Conservation (phyloP, 805 yeast genomes). For the Metschnikowia gelsemii region DNA sequence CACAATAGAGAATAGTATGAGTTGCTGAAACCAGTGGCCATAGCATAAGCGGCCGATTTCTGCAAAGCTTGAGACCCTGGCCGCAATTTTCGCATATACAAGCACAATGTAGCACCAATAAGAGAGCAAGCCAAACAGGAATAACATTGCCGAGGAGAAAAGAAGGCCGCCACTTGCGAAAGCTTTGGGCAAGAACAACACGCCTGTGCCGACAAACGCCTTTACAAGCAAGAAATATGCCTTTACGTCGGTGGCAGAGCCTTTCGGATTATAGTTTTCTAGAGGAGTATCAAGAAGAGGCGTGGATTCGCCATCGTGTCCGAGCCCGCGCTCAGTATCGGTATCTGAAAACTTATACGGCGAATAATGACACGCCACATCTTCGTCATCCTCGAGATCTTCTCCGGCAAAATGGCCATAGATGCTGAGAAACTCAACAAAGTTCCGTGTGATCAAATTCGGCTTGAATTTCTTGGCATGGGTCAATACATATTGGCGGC, state of each 20-base stretch:
- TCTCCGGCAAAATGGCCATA: slow-evolving; percentile 91
- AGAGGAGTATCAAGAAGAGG: slow-evolving; percentile 27
- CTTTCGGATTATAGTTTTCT: slow-evolving; percentile 27
- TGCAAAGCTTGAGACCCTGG: slow-evolving; percentile 73
- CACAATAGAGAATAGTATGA: slow-evolving; percentile 63
- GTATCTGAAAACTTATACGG: slow-evolving; percentile 21
- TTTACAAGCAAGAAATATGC: slow-evolving; percentile 71
- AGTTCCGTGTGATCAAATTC: slow-evolving; percentile 63
- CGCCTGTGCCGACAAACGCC: slow-evolving; percentile 78
- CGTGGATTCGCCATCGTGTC: slow-evolving; percentile 39
- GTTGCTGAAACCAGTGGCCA: slow-evolving; percentile 62
- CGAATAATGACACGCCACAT: slow-evolving; percentile 51
- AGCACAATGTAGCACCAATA: slow-evolving; percentile 76
- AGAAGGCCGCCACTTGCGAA: slow-evolving; percentile 70
- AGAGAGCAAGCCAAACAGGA: slow-evolving; percentile 66
- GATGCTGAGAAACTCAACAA: slow-evolving; percentile 71
- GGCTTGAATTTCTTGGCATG: slow-evolving; percentile 25
- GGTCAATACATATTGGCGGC: slow-evolving; percentile 60
- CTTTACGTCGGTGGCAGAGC: slow-evolving; percentile 71
- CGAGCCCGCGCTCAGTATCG: slow-evolving; percentile 1
- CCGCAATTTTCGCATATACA: slow-evolving; percentile 54
- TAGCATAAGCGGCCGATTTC: slow-evolving; percentile 67
- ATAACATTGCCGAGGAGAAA: slow-evolving; percentile 53
- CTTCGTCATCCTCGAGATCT: slow-evolving; percentile 65
- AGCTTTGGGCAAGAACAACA: slow-evolving; percentile 66